phyloP scores from a whole-genome alignment of 768 basidiomycete species.

The Boletus coccyginus region DNA sequence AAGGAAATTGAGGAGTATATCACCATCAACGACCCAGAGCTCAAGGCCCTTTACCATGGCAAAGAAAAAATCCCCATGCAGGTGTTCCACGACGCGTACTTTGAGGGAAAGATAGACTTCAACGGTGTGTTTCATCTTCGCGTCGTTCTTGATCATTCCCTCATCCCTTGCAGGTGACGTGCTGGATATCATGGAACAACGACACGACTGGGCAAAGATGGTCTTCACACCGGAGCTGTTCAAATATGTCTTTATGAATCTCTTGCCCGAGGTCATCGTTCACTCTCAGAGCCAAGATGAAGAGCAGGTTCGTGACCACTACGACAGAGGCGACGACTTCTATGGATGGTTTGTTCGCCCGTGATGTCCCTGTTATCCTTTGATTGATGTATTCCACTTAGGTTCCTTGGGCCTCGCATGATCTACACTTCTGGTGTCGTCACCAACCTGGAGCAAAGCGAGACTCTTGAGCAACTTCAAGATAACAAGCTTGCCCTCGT shows the following conservation, averaged over 20 bases:
- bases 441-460: constrained; percentile 60
- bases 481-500: constrained; percentile 97
- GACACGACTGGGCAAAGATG: constrained; percentile 96
- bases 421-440: constrained; percentile 96
- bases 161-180: constrained; percentile 67
- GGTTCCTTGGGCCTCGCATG: constrained; percentile 96
- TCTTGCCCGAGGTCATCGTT: constrained; percentile 91
- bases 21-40: constrained; percentile 78
- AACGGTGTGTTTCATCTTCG: constrained; percentile 58
- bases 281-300: constrained; percentile 93
- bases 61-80: constrained; percentile 97
- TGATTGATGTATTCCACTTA: constrained; percentile 19
- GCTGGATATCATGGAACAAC: constrained; percentile 87
- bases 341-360: constrained; percentile 61
- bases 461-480: constrained; percentile 92
- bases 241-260: constrained; percentile 84
- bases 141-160: background rate
- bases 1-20: constrained; percentile 89
- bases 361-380: background rate
- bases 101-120: constrained; percentile 94
- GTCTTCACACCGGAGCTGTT: constrained; percentile 87
- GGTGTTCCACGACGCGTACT: constrained; percentile 95
- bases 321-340: constrained; percentile 97
- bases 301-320: constrained; percentile 93
- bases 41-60: constrained; percentile 76